Percentiles rank a stretch among this genome's conserved stretches.
phyloP scores from a whole-genome alignment of 441 rosid species.

The Daphne laureola region DNA sequence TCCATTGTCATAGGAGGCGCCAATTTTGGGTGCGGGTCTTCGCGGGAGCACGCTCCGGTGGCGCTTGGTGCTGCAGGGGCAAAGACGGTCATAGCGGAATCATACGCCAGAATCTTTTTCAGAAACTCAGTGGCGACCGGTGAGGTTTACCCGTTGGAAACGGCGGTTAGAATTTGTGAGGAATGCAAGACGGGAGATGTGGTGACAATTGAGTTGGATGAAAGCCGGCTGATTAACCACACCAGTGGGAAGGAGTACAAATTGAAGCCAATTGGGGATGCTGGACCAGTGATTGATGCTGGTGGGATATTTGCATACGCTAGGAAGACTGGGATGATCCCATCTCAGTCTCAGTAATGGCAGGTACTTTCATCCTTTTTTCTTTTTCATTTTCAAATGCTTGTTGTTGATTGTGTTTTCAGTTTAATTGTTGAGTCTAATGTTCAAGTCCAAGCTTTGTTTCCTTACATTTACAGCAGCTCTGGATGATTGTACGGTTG shows the following conservation, averaged over 20 bases:
- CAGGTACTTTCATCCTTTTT: not conserved
- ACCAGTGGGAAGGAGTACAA: slow-evolving; percentile 73
- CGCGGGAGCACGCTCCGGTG: slow-evolving; percentile 91
- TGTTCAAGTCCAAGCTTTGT: too few relatives aligned
- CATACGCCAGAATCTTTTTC: slow-evolving; percentile 84
- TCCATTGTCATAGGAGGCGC: slow-evolving; percentile 59
- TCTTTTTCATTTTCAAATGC: too few relatives aligned
- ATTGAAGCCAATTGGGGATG: slow-evolving; percentile 80
- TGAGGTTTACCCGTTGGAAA: slow-evolving; percentile 74
- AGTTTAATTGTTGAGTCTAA: too few relatives aligned
- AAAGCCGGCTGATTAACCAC: slow-evolving; percentile 67
- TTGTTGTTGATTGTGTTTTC: too few relatives aligned
- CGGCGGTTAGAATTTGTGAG: slow-evolving; percentile 72
- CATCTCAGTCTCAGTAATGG: slow-evolving; percentile 20
- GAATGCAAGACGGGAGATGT: slow-evolving; percentile 78
- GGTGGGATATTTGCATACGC: slow-evolving; percentile 97
- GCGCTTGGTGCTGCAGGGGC: slow-evolving; percentile 82
- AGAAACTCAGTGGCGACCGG: slow-evolving; percentile 86
- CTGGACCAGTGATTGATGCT: slow-evolving; percentile 85
- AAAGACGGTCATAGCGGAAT: slow-evolving; percentile 61
- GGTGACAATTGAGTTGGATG: slow-evolving; percentile 56
- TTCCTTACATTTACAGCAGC: too few relatives aligned
- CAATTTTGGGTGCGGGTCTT: slow-evolving; percentile 89
- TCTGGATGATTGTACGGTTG: too few relatives aligned
- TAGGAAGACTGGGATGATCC: slow-evolving; percentile 75